These are phyloP conservation scores for Conticribra weissflogii DNA, from an alignment of 108 stramenopile species.

Conservation along the genomic window DNA sequence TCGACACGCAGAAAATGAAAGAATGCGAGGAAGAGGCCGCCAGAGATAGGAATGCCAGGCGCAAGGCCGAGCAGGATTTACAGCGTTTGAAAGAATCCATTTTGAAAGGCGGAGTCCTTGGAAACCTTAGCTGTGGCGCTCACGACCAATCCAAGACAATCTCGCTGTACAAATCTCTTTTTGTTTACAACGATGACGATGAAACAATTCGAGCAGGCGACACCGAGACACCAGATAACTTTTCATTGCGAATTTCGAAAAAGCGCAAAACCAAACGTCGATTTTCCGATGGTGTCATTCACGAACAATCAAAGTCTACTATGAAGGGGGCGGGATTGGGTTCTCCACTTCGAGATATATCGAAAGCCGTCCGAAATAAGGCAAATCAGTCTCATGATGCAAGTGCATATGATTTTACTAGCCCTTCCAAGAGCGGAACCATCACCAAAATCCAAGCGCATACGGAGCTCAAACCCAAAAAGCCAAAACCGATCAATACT, in stretches of 20 bases:
- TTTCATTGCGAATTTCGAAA: constrained; percentile 3
- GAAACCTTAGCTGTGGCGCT: constrained; percentile 1
- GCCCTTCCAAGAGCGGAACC: constrained; percentile 23
- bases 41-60: constrained; percentile 63
- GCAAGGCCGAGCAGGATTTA: constrained; percentile 75
- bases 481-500: constrained; percentile 13
- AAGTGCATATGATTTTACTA: too few species aligned
- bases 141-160: constrained; percentile 9
- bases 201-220: constrained; percentile 30
- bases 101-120: constrained; percentile 69
- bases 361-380: too few species aligned
- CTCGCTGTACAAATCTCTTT: constrained; percentile 31
- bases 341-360: constrained; percentile 14
- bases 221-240: constrained; percentile 4
- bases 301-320: constrained; percentile 18
- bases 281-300: constrained; percentile 47
- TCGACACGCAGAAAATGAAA: constrained; percentile 42
- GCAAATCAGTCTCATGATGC: too few species aligned
- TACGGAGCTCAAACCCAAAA: constrained; percentile 48
- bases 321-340: not conserved
- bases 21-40: constrained; percentile 62
- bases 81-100: constrained; percentile 76
- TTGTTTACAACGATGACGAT: constrained; percentile 41
- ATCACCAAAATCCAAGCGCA: constrained; percentile 34
- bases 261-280: constrained; percentile 36